These are phyloP conservation scores for Pilasporangium apinafurcum DNA, from an alignment of 352 stramenopile species.

Conservation along the genomic window DNA sequence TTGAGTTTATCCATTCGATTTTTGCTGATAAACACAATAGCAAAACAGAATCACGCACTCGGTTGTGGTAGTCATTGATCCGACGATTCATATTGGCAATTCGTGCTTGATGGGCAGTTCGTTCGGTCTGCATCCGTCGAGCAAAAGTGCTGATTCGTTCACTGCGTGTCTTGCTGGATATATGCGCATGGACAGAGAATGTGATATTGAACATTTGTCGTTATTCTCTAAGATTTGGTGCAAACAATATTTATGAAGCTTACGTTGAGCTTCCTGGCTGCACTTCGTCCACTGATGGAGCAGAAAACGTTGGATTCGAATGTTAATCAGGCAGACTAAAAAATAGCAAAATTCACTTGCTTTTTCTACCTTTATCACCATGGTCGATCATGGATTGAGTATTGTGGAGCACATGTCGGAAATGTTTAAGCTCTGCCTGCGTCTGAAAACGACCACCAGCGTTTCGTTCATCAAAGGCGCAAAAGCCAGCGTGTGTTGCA, in stretches of 20 bases:
- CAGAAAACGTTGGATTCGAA: background rate
- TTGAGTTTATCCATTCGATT: background rate
- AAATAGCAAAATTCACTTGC: background rate
- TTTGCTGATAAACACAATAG: background rate
- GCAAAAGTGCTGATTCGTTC: constrained; percentile 50
- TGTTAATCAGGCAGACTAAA: background rate
- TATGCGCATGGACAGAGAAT: background rate
- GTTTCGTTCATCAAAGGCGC: constrained; percentile 74
- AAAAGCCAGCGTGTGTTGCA: constrained; percentile 57
- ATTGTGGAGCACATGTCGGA: constrained; percentile 60
- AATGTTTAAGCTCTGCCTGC: constrained; percentile 64
- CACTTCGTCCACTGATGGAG: constrained; percentile 24
- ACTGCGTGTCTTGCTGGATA: constrained; percentile 30
- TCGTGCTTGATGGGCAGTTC: constrained; percentile 44
- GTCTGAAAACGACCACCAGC: constrained; percentile 67
- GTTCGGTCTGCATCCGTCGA: constrained; percentile 50
- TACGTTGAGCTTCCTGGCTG: constrained; percentile 39
- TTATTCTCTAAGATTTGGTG: background rate
- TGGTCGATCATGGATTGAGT: constrained; percentile 43
- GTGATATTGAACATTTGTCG: background rate
- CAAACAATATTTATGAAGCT: background rate
- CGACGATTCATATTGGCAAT: constrained; percentile 80
- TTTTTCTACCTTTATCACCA: constrained; percentile 36
- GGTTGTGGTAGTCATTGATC: constrained; percentile 74
- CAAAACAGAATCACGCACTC: constrained; percentile 17